Base-by-base conservation (phyloP, 192 early-diverging fungal species). In the Coemansia furcata region DNA sequence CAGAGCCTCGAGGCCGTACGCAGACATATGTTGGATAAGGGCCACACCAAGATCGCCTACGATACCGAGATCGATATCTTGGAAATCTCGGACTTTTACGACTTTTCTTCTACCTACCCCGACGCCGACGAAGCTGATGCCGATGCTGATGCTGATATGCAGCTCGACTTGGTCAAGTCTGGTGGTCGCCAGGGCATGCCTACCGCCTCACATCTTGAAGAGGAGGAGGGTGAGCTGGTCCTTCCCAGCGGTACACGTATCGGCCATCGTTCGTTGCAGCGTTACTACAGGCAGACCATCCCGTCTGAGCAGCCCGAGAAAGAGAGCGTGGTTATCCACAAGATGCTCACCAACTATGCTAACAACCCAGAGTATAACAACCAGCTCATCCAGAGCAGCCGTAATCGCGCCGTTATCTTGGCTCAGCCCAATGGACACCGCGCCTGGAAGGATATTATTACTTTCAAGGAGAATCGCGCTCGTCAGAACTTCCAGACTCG, bases 21-120 rank as follows among this genome's bases (percentile, higher is more conserved):
- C 62, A 87, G 85, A 60, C 98, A 99, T 68, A 99, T 99, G 96
- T 68, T 85, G 38, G 91, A 93, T 77, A 98, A 97, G 84, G 94
- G 94, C 23, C 98, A 98, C 77, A 93, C 92, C 74, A 97, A 93
- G 85, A 93, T 99, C 70, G 89, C 90, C n/a, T 97, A 98, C 73
- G 95, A 97, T 60, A 89, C 90, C 57, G 97, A 94, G 30, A 88
- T 89, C 4, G 96, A 99, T 67, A 87, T 90, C 61, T 84, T 92
- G 67, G 97, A 98, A 75, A 79, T 99, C 58, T 89, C 87, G 3
- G 96, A 98, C 67, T 99, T 91, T 83, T 99, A 99, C 81, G 95
- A 97, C 80, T 99, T 96, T 81, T 88, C 87, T 59, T 89, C 93
- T 2, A 92, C 90, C 5, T 96, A 94, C 70, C 89, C 92, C 12